Conservation (phyloP, 345 rosid genomes). For the Rhodamnia rubescens region DNA sequence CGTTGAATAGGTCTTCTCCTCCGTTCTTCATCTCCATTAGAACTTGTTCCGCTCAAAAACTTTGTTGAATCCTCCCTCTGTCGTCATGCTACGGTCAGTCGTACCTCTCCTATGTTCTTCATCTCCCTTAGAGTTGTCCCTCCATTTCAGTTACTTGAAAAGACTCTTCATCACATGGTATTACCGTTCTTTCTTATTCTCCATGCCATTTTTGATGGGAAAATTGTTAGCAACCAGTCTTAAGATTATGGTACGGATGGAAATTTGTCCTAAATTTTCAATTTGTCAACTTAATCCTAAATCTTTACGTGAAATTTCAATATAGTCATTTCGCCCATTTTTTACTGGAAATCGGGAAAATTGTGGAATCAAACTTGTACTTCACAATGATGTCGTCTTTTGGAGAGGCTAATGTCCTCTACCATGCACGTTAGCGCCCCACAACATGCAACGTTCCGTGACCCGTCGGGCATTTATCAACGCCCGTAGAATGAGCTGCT, state of each 20-base stretch:
- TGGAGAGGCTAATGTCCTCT: not conserved
- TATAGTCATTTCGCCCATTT: fast-evolving
- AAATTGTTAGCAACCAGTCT: not conserved
- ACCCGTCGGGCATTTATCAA: not conserved
- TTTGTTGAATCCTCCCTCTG: not conserved
- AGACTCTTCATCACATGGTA: no score
- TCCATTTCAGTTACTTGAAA: no score
- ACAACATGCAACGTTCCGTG: not conserved
- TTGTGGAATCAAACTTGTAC: not conserved
- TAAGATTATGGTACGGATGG: not conserved
- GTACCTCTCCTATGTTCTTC: no score
- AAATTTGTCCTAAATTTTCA: fast-evolving
- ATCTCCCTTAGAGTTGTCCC: not conserved
- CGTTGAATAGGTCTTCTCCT: not conserved
- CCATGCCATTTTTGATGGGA: not conserved
- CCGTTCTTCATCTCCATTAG: not conserved
- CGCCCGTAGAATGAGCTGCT: not conserved
- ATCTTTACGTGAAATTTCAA: fast-evolving
- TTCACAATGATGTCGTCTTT: not conserved
- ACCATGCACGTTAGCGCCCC: not conserved
- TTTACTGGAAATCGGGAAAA: fast-evolving
- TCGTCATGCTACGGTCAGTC: not conserved
- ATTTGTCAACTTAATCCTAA: not conserved
- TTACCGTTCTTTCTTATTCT: not conserved
- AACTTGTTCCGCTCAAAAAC: not conserved